Conservation (phyloP, 768 basidiomycete genomes). For the Tremella mesenterica region DNA sequence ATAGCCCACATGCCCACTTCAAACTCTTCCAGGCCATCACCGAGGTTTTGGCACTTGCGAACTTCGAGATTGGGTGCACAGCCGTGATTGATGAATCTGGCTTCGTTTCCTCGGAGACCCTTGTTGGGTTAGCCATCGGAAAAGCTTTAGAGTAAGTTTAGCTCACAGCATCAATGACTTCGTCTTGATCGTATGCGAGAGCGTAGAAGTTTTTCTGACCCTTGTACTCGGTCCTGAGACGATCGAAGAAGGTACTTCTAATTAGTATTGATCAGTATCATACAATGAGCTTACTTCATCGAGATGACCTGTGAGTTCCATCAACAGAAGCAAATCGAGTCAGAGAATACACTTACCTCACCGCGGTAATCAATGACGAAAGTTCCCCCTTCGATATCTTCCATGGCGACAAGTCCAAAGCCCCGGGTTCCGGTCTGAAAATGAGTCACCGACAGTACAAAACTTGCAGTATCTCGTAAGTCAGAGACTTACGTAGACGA, state of each 20-base stretch:
- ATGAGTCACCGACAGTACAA: slow-evolving; percentile 29
- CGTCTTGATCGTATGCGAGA: slow-evolving; percentile 45
- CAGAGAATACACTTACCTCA: slow-evolving; percentile 21
- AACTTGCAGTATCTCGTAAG: slow-evolving; percentile 22
- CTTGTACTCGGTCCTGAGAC: slow-evolving; percentile 36
- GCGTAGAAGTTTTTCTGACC: slow-evolving; percentile 44
- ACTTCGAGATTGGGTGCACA: slow-evolving; percentile 46
- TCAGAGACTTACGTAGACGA: slow-evolving; percentile 38
- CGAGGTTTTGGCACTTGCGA: slow-evolving; percentile 41
- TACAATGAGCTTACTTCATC: slow-evolving; percentile 27
- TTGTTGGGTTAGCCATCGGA: slow-evolving; percentile 1
- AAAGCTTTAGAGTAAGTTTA: background rate
- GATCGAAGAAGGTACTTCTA: slow-evolving; percentile 35
- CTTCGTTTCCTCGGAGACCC: slow-evolving; percentile 45
- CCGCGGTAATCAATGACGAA: slow-evolving; percentile 47
- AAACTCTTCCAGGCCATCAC: slow-evolving; percentile 44
- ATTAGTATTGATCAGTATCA: background rate
- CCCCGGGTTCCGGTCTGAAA: slow-evolving; percentile 43
- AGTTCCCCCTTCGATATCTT: slow-evolving; percentile 39
- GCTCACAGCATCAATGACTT: slow-evolving; percentile 46
- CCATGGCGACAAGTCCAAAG: slow-evolving; percentile 41
- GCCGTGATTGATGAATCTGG: slow-evolving; percentile 46
- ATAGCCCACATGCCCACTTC: slow-evolving; percentile 46
- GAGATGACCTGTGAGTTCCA: slow-evolving; percentile 36
- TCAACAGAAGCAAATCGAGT: too few relatives aligned